A percentile compares a stretch with the other conserved stretches of the same genome.
Conservation (phyloP, 352 stramenopile species). For the Globisporangium megalacanthum region DNA sequence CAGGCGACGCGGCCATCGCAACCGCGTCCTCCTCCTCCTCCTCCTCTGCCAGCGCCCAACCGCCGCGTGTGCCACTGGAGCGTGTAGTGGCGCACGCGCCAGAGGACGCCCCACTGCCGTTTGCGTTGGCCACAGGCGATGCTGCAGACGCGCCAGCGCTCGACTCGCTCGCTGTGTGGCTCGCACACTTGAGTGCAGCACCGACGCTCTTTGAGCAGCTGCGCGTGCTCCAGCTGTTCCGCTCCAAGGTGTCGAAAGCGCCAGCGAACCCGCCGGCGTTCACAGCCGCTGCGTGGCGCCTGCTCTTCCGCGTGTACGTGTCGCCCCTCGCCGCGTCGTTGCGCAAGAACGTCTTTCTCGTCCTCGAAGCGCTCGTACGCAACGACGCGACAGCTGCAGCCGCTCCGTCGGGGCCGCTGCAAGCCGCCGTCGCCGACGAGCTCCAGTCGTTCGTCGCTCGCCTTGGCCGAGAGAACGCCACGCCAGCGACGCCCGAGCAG, state of each 20-base stretch:
- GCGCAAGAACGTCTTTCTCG: slow-evolving; percentile 65
- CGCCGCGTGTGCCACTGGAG: slow-evolving; percentile 29
- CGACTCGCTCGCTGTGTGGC: slow-evolving; percentile 34
- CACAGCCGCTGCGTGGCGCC: slow-evolving; percentile 31
- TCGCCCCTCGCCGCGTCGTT: slow-evolving; percentile 24
- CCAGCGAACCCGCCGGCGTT: slow-evolving; percentile 12
- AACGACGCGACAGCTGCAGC: slow-evolving; percentile 8
- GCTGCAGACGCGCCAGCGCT: slow-evolving; percentile 8
- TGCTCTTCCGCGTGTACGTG: slow-evolving; percentile 63
- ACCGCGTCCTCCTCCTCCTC: slow-evolving; percentile 1
- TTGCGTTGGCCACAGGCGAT: slow-evolving; percentile 23
- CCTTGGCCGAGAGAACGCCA: slow-evolving; percentile 19
- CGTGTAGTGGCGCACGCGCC: slow-evolving; percentile 21
- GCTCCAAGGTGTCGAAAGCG: slow-evolving; percentile 42
- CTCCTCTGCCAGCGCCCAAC: slow-evolving; percentile 11
- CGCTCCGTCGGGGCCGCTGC: slow-evolving; percentile 10
- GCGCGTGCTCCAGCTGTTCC: slow-evolving; percentile 70
- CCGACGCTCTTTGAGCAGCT: slow-evolving; percentile 57
- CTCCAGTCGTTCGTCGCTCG: slow-evolving; percentile 27
- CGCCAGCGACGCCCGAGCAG: slow-evolving; percentile 14
- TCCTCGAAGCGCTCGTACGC: slow-evolving; percentile 43
- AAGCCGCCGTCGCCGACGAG: slow-evolving; percentile 28
- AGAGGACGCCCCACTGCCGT: slow-evolving; percentile 27
- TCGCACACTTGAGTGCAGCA: slow-evolving; percentile 24
- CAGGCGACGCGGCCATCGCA: slow-evolving; percentile 12